Evolutionary conservation across 352 stramenopile species (phyloP).

Genomic region (Chrysophaeum taylorii): DNA sequence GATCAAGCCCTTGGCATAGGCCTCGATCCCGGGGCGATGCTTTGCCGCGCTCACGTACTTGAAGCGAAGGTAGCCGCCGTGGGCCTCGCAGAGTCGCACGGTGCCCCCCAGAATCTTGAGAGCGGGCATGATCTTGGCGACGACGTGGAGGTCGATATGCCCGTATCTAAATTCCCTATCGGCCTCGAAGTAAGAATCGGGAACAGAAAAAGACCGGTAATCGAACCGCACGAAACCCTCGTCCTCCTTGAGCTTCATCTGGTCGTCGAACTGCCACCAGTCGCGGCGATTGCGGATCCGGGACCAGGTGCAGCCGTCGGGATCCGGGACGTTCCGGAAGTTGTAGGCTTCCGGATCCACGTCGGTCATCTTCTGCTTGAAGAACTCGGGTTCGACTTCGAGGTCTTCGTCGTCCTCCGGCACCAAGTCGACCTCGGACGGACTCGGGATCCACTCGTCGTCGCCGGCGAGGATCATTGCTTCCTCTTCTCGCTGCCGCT

Average conservation of each 20-base stretch:
- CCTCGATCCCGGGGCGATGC: conserved; percentile 10
- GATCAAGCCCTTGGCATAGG: conserved; percentile 3
- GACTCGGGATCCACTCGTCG: background rate
- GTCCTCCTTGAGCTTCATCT: background rate
- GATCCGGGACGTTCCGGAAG: background rate
- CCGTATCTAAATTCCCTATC: background rate
- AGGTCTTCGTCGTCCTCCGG: background rate
- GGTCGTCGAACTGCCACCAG: conserved; percentile 13
- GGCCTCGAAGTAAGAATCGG: background rate
- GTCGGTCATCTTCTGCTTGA: background rate
- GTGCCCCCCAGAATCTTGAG: background rate
- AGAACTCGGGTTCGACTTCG: background rate
- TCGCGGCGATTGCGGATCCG: background rate
- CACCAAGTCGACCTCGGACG: background rate
- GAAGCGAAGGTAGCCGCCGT: background rate
- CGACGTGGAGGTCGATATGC: background rate
- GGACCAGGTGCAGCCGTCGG: background rate
- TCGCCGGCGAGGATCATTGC: background rate
- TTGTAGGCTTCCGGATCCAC: background rate
- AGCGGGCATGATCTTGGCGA: background rate
- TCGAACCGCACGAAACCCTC: conserved; percentile 7
- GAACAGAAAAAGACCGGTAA: background rate
- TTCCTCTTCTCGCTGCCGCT: background rate
- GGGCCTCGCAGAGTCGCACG: background rate
- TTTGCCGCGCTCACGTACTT: background rate